phyloP scores from a whole-genome alignment of 495 filamentous ascomycete species.

The Pyrenopolyporus hunteri region DNA sequence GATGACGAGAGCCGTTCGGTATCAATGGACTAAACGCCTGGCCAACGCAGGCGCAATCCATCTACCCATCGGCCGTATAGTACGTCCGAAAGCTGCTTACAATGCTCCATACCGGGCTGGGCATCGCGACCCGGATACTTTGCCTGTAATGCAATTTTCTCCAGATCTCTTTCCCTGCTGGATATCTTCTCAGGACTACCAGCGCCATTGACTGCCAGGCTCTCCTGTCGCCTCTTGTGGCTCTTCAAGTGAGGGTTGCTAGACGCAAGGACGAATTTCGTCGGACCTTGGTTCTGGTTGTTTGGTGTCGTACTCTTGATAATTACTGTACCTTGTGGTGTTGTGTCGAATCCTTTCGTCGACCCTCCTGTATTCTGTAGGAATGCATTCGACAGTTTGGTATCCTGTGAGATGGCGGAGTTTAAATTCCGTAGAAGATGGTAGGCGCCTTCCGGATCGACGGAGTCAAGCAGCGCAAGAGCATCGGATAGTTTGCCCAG shows the following conservation, averaged over 20 bases:
- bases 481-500: slow-evolving; percentile 81
- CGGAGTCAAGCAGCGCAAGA: slow-evolving; percentile 79
- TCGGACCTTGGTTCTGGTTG: slow-evolving; percentile 43
- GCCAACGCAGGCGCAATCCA: slow-evolving; percentile 81
- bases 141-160: slow-evolving; percentile 55
- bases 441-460: slow-evolving; percentile 91
- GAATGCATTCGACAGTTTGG: slow-evolving; percentile 48
- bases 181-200: slow-evolving; percentile 36
- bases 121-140: slow-evolving; percentile 56
- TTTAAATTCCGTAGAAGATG: slow-evolving; percentile 77
- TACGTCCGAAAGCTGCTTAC: slow-evolving; percentile 85
- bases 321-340: slow-evolving; percentile 53
- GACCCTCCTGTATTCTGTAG: slow-evolving; percentile 29
- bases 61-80: slow-evolving; percentile 90
- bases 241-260: slow-evolving; percentile 86
- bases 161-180: slow-evolving; percentile 43
- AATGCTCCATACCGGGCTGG: slow-evolving; percentile 85
- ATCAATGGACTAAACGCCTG: slow-evolving; percentile 27
- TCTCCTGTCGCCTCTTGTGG: slow-evolving; percentile 72
- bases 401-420: slow-evolving; percentile 48
- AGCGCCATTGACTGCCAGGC: slow-evolving; percentile 46
- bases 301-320: slow-evolving; percentile 45
- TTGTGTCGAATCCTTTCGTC: slow-evolving; percentile 31
- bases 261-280: slow-evolving; percentile 70
- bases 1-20: slow-evolving; percentile 35